These are phyloP conservation scores for Gaeumannomyces sp. DNA, from an alignment of 2,329 filamentous ascomycete species.

Conservation along the genomic window DNA sequence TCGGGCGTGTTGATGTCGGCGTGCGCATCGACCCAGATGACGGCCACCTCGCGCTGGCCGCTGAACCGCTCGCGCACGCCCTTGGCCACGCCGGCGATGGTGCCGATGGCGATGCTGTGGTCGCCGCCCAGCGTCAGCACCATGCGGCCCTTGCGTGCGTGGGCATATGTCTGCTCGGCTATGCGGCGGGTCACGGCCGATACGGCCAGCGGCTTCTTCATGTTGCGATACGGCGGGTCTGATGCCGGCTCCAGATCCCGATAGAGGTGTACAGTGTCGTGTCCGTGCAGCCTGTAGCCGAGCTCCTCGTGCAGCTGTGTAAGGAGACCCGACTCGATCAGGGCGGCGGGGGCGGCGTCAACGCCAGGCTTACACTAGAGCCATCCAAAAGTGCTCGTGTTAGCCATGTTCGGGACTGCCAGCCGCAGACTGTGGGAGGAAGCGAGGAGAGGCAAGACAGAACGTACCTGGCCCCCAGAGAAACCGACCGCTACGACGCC, in stretches of 20 bases:
- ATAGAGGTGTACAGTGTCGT: slow-evolving; percentile 77
- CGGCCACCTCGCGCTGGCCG: slow-evolving; percentile 67
- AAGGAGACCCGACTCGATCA: slow-evolving; percentile 84
- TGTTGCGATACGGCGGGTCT: slow-evolving; percentile 78
- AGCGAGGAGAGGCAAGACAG: not conserved
- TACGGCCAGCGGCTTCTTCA: slow-evolving; percentile 89
- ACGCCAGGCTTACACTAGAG: slow-evolving; percentile 80
- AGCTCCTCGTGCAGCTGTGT: slow-evolving; percentile 78
- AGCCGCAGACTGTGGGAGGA: not conserved
- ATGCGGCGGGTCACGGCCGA: slow-evolving; percentile 78
- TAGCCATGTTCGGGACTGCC: slow-evolving; percentile 6
- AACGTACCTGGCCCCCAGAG: slow-evolving; percentile 83
- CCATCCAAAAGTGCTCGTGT: slow-evolving; percentile 13
- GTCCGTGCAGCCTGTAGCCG: slow-evolving; percentile 80
- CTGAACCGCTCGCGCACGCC: slow-evolving; percentile 77
- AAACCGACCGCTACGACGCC: slow-evolving; percentile 94
- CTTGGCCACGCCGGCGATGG: slow-evolving; percentile 78
- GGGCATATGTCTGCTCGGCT: slow-evolving; percentile 77
- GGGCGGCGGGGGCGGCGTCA: slow-evolving; percentile 80
- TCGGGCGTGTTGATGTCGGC: slow-evolving; percentile 97
- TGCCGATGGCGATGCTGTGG: slow-evolving; percentile 94
- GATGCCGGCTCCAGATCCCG: slow-evolving; percentile 61
- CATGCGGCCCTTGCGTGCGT: slow-evolving; percentile 76
- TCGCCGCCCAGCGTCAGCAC: slow-evolving; percentile 93
- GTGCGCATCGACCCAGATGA: slow-evolving; percentile 98